Evolutionary conservation across 2,329 filamentous ascomycete genomes (phyloP).

Genomic region (Colletotrichum karsti): DNA sequence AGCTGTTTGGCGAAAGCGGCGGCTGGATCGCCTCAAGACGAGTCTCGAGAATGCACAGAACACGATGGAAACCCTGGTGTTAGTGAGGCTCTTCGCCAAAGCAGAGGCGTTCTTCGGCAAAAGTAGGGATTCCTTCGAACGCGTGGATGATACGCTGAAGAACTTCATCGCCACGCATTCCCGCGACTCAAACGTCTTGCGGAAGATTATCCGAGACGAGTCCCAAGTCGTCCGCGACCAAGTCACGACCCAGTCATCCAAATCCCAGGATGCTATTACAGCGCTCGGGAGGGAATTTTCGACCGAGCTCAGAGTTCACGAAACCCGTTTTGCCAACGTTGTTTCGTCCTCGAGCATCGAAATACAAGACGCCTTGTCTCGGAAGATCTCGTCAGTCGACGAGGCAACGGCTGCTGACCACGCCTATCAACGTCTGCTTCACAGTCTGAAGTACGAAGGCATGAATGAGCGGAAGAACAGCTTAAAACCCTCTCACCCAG

Average conservation of each 20-base stretch:
- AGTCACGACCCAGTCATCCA: neutral
- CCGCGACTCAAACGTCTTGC: neutral
- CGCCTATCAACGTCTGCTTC: neutral
- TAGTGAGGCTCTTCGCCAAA: no score
- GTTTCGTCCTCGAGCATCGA: neutral
- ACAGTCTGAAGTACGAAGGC: neutral
- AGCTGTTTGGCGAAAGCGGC: neutral
- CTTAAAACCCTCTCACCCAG: neutral
- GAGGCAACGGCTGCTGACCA: neutral
- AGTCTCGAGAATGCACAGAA: neutral
- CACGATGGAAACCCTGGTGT: no score
- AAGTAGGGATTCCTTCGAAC: accelerated
- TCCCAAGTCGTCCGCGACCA: neutral
- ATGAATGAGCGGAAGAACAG: neutral
- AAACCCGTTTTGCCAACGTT: no score
- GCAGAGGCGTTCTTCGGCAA: no score
- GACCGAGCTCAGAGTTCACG: no score
- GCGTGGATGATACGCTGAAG: neutral
- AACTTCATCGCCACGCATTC: neutral
- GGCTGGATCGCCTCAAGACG: neutral
- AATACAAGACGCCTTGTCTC: neutral
- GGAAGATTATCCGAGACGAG: neutral
- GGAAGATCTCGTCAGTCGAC: neutral
- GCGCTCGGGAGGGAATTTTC: no score
- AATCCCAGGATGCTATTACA: neutral